Base-by-base conservation (phyloP, 257 asterid genomes). In the Gentiana macrophylla region DNA sequence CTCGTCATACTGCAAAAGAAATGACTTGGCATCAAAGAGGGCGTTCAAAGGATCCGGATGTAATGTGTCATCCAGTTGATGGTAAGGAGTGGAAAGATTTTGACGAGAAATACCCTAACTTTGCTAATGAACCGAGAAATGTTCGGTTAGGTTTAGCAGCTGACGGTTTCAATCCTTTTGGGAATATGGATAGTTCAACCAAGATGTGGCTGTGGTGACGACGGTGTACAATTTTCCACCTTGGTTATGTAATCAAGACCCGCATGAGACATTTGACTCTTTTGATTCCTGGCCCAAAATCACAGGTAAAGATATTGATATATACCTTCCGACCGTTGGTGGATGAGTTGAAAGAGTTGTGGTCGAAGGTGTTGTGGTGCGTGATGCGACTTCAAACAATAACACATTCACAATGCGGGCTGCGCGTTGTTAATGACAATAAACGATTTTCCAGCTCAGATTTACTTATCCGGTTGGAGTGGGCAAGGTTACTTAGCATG, bases 31-130 rank as follows among this genome's bases (percentile, higher is more conserved):
- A 6, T 3, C 4, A 37, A 6, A 37, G 3, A 35, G 24, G 4
- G 57, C 3, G 3, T 2, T n/a, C n/a, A n/a, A n/a, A n/a, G n/a
- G n/a, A n/a, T n/a, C n/a, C n/a, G n/a, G n/a, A n/a, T n/a, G n/a
- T 53, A 53, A 8, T 61, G 59, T 37, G 74, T 12, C 69, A 62
- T 41, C 62, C 66, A 4, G 6, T 11, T 32, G 62, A 57, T 52
- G 50, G 57, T 32, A 45, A 52, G 13, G 33, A 9, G 35, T 63
- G 66, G 70, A 56, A 58, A 32, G 50, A 37, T 34, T 63, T 69
- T 48, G 62, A 68, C 4, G 15, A 35, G 8, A 9, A 12, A 37
- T 12, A 50, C 32, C 57, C 12, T 12, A 56, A 62, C 6, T 67
- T 67, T 41, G 48, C 64, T 1, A 55, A 46, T 8, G 72, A 61